Evolutionary conservation across 2,329 filamentous ascomycete genomes (phyloP), one percentile per base, ranked within the genome.

Genomic region (Monosporascus sp.): DNA sequence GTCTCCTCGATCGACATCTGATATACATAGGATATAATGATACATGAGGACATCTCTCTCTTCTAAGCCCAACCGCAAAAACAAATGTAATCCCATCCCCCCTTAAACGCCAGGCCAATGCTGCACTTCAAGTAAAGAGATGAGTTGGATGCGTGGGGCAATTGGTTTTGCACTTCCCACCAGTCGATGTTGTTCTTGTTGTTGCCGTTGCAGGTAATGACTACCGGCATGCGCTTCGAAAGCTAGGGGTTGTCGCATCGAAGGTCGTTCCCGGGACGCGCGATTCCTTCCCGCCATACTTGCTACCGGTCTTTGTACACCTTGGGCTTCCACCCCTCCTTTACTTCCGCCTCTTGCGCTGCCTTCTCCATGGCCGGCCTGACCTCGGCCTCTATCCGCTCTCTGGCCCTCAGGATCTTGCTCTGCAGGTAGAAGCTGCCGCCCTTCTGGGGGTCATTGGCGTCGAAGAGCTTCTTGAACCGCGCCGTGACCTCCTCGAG

Each of bases 341-440:
- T 84, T 51, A 88, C 65, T 72, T 96, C 91, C 52, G 87, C 86
- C 67, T 96, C 91, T 65, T 84, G 78, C 62, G 86, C 84, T 16
- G 81, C 80, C 68, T 86, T 85, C 68, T 89, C 86, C 65, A 85
- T 78, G 55, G 86, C 81, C 55, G 88, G 85, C 59, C 85, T 80
- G 41, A 94, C 76, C 73, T 99, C 93, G 64, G 87, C 80, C 76
- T 97, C 93, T 74, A 99, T 88, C 59, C 94, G 80, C 75, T 99
- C 93, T 65, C 93, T 84, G 54, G 94, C 94, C 58, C 94, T 81
- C 63, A 97, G 74, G 52, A 99, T 85, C 76, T 99, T 99, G 79
- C 93, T 97, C 75, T 99, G 94, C 48, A 99, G 79, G 73, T 99
- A 99, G 74, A 99, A 99, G 66, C 91, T 97, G 51, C 94, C 94